Conservation (phyloP, 202 grass and related monocot genomes). For the Musa balbisiana region DNA sequence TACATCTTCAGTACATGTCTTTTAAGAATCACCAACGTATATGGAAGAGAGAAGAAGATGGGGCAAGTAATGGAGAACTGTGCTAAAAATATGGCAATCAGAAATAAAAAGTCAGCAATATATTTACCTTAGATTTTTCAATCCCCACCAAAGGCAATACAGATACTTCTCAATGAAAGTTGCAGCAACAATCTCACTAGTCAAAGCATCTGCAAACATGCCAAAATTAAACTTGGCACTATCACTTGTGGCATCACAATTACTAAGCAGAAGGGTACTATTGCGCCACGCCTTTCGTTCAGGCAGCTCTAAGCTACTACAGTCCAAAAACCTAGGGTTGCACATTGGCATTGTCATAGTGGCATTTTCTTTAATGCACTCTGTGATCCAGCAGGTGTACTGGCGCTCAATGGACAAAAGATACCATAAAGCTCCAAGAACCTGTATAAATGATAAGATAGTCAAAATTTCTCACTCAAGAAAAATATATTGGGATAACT, state of each 20-base stretch:
- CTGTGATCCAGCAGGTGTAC: constrained; percentile 61
- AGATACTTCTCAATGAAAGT: constrained; percentile 68
- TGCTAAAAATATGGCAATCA: too few relatives aligned
- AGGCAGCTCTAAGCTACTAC: constrained; percentile 6
- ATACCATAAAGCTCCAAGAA: constrained; percentile 84
- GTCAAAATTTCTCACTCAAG: background rate
- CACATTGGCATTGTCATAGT: constrained; percentile 14
- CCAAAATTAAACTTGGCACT: constrained; percentile 42
- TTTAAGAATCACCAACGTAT: too few relatives aligned
- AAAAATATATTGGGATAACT: background rate
- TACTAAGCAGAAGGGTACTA: constrained; percentile 20
- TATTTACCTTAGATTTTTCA: constrained; percentile 58
- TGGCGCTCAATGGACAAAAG: constrained; percentile 74
- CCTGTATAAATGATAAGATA: constrained; percentile 26
- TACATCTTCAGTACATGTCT: too few relatives aligned
- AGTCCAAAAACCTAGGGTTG: constrained; percentile 44
- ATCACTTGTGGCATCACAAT: constrained; percentile 22
- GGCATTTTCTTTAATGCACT: constrained; percentile 32
- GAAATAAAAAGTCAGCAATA: background rate
- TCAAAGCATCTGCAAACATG: constrained; percentile 47
- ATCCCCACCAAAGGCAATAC: constrained; percentile 95
- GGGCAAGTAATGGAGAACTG: too few relatives aligned
- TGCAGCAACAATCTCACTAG: constrained; percentile 23
- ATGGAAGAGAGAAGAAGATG: too few relatives aligned
- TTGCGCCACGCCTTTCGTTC: constrained; percentile 30